These are phyloP conservation scores for Suillus hirtellus DNA, from an alignment of 768 basidiomycete genomes.

Conservation along the genomic window DNA sequence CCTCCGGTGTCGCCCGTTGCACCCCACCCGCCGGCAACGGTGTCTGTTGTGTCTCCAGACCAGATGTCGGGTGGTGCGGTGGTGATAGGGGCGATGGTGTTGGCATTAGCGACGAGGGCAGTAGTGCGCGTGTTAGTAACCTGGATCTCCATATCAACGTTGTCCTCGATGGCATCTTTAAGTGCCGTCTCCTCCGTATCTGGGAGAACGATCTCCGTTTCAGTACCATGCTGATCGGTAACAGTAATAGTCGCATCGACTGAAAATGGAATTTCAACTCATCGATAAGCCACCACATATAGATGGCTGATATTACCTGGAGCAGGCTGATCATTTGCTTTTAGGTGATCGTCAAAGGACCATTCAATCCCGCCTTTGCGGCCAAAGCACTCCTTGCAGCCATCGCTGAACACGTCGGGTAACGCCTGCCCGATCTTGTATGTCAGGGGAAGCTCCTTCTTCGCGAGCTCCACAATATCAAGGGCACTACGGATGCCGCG, in stretches of 20 bases:
- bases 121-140: slow-evolving; percentile 6
- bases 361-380: slow-evolving; percentile 43
- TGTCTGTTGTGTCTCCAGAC: slow-evolving; percentile 6
- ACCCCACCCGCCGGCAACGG: slow-evolving; percentile 18
- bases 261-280: slow-evolving; percentile 11
- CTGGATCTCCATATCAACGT: slow-evolving; percentile 24
- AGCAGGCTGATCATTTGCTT: background rate
- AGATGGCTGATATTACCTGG: slow-evolving; percentile 14
- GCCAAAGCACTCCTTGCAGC: slow-evolving; percentile 52
- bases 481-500: slow-evolving; percentile 48
- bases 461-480: slow-evolving; percentile 40
- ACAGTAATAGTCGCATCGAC: slow-evolving; percentile 21
- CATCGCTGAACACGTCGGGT: slow-evolving; percentile 49
- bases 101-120: background rate
- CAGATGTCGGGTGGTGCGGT: slow-evolving; percentile 4
- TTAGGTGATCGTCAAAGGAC: slow-evolving; percentile 13
- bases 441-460: slow-evolving; percentile 45
- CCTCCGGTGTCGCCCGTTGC: slow-evolving; percentile 2
- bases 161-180: slow-evolving; percentile 31
- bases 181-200: slow-evolving; percentile 23
- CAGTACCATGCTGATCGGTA: slow-evolving; percentile 18
- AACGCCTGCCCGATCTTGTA: slow-evolving; percentile 38
- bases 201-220: slow-evolving; percentile 23
- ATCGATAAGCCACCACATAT: background rate
- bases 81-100: background rate